A percentile compares a stretch with the other conserved stretches of the same genome.
Evolutionary conservation across 169 alveolate genomes (phyloP).

Genomic region (Blepharisma undulans): DNA sequence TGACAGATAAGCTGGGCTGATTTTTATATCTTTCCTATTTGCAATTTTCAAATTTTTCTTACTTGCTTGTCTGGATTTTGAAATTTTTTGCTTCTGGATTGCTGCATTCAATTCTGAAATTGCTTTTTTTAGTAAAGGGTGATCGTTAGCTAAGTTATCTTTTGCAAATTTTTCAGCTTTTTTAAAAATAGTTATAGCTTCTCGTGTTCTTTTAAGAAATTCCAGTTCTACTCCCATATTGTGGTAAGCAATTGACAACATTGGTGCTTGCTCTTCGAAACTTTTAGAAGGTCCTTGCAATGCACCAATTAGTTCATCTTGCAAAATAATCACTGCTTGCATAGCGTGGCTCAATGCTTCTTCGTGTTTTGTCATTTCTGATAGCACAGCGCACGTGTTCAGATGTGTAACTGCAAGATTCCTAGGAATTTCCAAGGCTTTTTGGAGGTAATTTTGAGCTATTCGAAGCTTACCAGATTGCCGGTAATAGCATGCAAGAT

Average conservation of each 20-base stretch:
- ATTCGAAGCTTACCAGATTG: constrained; percentile 65
- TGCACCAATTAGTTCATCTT: constrained; percentile 39
- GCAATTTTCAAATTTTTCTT: neutral
- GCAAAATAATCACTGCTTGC: constrained; percentile 70
- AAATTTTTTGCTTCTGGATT: neutral
- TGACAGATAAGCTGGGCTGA: neutral
- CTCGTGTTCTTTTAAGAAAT: constrained; percentile 43
- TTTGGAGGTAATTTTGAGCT: constrained; percentile 63
- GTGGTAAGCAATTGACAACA: constrained; percentile 52
- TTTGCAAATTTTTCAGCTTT: constrained; percentile 20
- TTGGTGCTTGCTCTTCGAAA: neutral
- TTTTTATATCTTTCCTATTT: neutral
- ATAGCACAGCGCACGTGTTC: constrained; percentile 78
- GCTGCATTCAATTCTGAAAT: neutral
- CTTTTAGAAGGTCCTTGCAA: neutral
- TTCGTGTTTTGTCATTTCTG: constrained; percentile 69
- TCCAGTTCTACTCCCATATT: constrained; percentile 61
- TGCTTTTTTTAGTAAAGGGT: neutral
- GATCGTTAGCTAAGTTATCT: neutral
- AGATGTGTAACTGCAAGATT: constrained; percentile 69
- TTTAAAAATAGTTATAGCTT: constrained; percentile 24
- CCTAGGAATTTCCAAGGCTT: constrained; percentile 64
- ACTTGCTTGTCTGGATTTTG: neutral
- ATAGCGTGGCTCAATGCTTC: constrained; percentile 75
- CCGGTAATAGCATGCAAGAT: constrained; percentile 74